Conservation (phyloP, 129 eudicot genomes). For the Apium graveolens region DNA sequence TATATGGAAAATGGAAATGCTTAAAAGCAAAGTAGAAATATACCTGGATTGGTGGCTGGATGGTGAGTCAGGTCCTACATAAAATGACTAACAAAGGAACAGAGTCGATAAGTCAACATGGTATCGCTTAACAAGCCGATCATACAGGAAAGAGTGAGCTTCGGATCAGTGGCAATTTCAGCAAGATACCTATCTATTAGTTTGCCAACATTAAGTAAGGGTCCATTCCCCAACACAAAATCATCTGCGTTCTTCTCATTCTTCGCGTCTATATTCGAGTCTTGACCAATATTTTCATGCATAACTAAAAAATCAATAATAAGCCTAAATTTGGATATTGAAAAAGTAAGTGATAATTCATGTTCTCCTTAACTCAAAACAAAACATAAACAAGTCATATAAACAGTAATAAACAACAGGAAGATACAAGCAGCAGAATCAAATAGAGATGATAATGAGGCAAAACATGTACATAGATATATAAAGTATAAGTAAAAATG, state of each 20-base stretch:
- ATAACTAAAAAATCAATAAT: not conserved
- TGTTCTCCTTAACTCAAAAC: not conserved
- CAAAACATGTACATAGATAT: too few species aligned
- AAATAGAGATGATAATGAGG: too few species aligned
- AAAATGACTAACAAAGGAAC: not conserved
- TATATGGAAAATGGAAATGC: not conserved
- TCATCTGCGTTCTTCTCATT: conserved; percentile 18
- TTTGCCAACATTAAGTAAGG: conserved; percentile 52
- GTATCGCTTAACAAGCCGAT: not conserved
- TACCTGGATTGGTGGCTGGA: not conserved
- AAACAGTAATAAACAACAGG: too few species aligned
- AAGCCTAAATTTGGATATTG: not conserved
- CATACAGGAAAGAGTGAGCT: conserved; percentile 31
- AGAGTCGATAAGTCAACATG: not conserved
- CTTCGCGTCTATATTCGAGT: conserved; percentile 14
- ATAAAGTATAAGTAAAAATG: too few species aligned
- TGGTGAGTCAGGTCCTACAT: not conserved
- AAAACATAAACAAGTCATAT: not conserved
- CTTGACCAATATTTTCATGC: conserved; percentile 22
- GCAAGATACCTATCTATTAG: conserved; percentile 56
- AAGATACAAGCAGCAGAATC: too few species aligned
- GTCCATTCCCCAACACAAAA: conserved; percentile 35
- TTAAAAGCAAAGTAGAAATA: not conserved
- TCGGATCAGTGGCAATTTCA: conserved; percentile 51
- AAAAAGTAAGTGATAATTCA: not conserved